Conservation (phyloP, 2,329 filamentous ascomycete species). For the Talaromyces rugulosus region DNA sequence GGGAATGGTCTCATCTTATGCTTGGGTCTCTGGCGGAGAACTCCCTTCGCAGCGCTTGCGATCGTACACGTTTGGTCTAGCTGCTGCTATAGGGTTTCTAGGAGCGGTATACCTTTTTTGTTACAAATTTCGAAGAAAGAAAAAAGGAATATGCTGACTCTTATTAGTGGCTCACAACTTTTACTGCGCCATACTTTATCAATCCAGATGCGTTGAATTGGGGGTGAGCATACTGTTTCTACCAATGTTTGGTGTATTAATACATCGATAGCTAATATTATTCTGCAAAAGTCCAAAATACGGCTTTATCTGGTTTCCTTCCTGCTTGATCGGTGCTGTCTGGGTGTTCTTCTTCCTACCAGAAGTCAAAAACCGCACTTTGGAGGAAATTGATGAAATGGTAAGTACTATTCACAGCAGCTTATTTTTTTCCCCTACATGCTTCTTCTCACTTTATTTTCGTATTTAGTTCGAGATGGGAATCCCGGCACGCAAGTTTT, state of each 20-base stretch:
- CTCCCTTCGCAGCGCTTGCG: conserved; percentile 55
- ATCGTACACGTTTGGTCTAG: conserved; percentile 54
- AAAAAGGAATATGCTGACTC: not conserved
- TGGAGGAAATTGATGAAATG: conserved; percentile 56
- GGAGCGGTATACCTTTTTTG: conserved; percentile 35
- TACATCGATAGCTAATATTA: not conserved
- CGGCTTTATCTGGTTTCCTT: conserved; percentile 51
- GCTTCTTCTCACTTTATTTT: not conserved
- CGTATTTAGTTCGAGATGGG: conserved; percentile 32
- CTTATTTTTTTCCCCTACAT: not conserved
- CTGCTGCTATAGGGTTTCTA: conserved; percentile 52
- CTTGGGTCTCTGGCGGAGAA: conserved; percentile 56
- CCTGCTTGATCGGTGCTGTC: conserved; percentile 17
- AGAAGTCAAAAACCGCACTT: conserved; percentile 50
- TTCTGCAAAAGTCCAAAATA: conserved; percentile 43
- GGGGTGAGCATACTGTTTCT: conserved; percentile 31
- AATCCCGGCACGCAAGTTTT: conserved; percentile 34
- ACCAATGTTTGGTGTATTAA: not conserved
- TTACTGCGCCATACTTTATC: conserved; percentile 59
- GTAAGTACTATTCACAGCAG: conserved; percentile 22
- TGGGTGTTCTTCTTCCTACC: conserved; percentile 49
- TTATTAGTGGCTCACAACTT: conserved; percentile 50
- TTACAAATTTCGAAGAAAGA: not conserved
- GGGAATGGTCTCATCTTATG: conserved; percentile 52
- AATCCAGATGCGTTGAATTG: conserved; percentile 52